Conservation (phyloP, 2,329 filamentous ascomycete species). For the Fusarium brachygibbosum region DNA sequence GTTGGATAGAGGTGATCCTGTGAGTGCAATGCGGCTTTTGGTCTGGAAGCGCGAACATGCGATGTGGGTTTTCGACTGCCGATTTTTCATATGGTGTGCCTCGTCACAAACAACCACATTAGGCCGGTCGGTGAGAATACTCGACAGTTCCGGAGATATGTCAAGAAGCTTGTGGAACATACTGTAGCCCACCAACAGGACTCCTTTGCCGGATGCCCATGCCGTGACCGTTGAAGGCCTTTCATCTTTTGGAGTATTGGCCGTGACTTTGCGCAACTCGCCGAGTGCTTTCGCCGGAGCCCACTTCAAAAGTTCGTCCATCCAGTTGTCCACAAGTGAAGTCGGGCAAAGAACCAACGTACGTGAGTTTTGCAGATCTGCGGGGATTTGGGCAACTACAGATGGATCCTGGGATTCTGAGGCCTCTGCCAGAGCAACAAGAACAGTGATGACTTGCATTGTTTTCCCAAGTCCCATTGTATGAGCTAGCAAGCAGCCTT, state of each 20-base stretch:
- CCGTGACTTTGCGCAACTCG: conserved; percentile 67
- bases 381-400: conserved; percentile 76
- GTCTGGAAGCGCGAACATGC: conserved; percentile 73
- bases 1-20: conserved; percentile 88
- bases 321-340: conserved; percentile 84
- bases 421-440: conserved; percentile 79
- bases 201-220: conserved; percentile 77
- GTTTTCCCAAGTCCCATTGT: conserved; percentile 95
- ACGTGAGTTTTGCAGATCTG: conserved; percentile 70
- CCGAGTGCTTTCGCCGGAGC: conserved; percentile 69
- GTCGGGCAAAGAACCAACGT: conserved; percentile 83
- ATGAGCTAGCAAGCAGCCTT: conserved; percentile 87
- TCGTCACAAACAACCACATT: conserved; percentile 88
- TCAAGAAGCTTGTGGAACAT: conserved; percentile 68
- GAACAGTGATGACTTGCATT: conserved; percentile 89
- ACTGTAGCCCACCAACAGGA: conserved; percentile 82
- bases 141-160: conserved; percentile 52
- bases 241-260: conserved; percentile 51
- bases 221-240: conserved; percentile 62
- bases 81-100: conserved; percentile 83
- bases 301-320: conserved; percentile 82
- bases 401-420: conserved; percentile 68
- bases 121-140: conserved; percentile 70
- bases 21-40: conserved; percentile 82
- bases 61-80: conserved; percentile 63